Conservation (phyloP, 805 yeast genomes). For the Starmerella kuoi region DNA sequence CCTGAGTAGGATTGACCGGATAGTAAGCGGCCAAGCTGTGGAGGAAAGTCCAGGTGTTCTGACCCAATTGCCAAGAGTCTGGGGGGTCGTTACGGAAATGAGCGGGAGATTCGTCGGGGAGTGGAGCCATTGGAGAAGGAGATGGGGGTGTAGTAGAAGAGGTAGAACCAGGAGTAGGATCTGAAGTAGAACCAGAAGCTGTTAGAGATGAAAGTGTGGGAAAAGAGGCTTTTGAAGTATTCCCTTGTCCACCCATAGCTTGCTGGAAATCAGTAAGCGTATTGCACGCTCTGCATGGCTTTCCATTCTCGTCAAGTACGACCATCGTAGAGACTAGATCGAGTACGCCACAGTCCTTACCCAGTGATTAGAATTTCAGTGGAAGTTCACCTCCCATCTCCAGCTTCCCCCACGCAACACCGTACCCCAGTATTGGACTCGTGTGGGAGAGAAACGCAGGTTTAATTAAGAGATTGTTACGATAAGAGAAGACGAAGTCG, state of each 20-base stretch:
- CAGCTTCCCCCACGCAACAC: too few species aligned
- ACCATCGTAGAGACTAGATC: background rate
- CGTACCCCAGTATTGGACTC: too few species aligned
- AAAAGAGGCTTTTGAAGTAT: conserved; percentile 8
- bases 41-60: conserved; percentile 82
- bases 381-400: too few species aligned
- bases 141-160: conserved; percentile 21
- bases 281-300: conserved; percentile 91
- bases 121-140: conserved; percentile 17
- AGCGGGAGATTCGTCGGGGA: conserved; percentile 14
- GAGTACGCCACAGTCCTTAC: background rate
- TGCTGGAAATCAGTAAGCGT: conserved; percentile 64
- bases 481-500: too few species aligned
- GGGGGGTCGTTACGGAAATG: conserved; percentile 57
- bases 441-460: too few species aligned
- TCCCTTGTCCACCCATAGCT: conserved; percentile 32
- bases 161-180: conserved; percentile 17
- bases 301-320: conserved; percentile 73
- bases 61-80: conserved; percentile 68
- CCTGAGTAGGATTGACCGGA: conserved; percentile 52
- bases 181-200: conserved; percentile 17
- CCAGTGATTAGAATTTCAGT: too few species aligned
- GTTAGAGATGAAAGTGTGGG: conserved; percentile 22
- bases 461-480: too few species aligned
- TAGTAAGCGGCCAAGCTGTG: conserved; percentile 85